phyloP scores from a whole-genome alignment of 164 flowering plant genomes.

The Cinnamomum micranthum region DNA sequence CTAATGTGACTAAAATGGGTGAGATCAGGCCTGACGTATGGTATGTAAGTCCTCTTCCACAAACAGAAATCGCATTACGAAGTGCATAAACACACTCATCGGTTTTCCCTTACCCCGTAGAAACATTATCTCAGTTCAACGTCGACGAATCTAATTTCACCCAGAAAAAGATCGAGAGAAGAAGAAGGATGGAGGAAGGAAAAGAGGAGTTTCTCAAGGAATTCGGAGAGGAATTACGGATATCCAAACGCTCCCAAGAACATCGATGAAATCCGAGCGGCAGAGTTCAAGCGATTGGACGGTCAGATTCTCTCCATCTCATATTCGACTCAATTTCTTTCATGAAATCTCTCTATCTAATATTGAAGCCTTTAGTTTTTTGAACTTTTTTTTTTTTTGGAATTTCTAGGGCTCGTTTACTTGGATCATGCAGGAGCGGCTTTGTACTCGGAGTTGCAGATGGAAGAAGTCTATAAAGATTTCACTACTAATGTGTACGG shows the following conservation, averaged over 20 bases:
- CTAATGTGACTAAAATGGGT: too few relatives aligned
- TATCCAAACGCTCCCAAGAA: constrained; percentile 69
- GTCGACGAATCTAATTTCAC: too few relatives aligned
- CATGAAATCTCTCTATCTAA: not conserved
- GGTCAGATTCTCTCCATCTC: constrained; percentile 27
- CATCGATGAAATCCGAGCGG: constrained; percentile 69
- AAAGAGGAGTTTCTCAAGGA: constrained; percentile 66
- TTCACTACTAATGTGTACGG: constrained; percentile 67
- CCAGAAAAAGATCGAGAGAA: too few relatives aligned
- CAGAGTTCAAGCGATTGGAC: constrained; percentile 76
- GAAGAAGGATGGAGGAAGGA: constrained; percentile 14
- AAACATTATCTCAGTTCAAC: too few relatives aligned
- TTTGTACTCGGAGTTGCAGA: constrained; percentile 81
- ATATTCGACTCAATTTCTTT: not conserved
- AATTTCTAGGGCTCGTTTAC: constrained; percentile 50
- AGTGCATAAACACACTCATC: too few relatives aligned
- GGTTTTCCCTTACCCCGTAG: too few relatives aligned
- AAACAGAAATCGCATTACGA: too few relatives aligned
- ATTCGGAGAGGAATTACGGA: constrained; percentile 75
- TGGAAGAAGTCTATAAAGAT: constrained; percentile 70
- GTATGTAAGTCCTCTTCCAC: too few relatives aligned
- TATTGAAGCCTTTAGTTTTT: not conserved
- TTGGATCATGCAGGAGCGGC: constrained; percentile 98
- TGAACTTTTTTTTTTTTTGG: not conserved
- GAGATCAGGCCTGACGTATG: too few relatives aligned